phyloP scores from a whole-genome alignment of 345 rosid species.

The Pistacia vera region DNA sequence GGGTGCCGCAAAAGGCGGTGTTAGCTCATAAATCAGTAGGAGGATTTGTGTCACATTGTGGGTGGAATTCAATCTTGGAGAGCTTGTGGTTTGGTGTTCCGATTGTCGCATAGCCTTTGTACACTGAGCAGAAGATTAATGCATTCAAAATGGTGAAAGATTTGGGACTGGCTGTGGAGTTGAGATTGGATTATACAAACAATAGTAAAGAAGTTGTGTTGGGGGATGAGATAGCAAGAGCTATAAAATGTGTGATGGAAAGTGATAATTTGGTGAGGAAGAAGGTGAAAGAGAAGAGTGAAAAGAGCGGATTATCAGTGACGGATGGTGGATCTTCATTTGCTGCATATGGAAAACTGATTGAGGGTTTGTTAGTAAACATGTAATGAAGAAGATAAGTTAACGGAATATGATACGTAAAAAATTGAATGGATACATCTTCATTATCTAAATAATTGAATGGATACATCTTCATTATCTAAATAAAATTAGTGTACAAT shows the following conservation, averaged over 20 bases:
- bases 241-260: conserved; percentile 29
- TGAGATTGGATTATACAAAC: background rate
- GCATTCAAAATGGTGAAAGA: conserved; percentile 31
- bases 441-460: too few relatives aligned
- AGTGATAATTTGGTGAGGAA: conserved; percentile 1
- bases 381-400: too few relatives aligned
- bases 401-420: too few relatives aligned
- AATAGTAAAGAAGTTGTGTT: background rate
- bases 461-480: too few relatives aligned
- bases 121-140: conserved; percentile 37
- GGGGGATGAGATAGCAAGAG: conserved; percentile 29
- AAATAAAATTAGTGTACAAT: too few relatives aligned
- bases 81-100: conserved; percentile 36
- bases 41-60: conserved; percentile 47
- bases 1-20: conserved; percentile 32
- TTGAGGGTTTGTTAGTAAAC: background rate
- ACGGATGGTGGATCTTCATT: conserved; percentile 39
- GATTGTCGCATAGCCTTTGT: conserved; percentile 31
- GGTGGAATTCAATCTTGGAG: conserved; percentile 46
- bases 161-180: conserved; percentile 24
- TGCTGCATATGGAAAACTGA: conserved; percentile 9
- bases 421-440: too few relatives aligned
- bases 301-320: conserved; percentile 13
- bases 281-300: conserved; percentile 23
- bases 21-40: conserved; percentile 26